A percentile compares a stretch with the other conserved stretches of the same genome.
Evolutionary conservation across 1,139 yeast genomes (phyloP).

Genomic region (Kodamaea derodonti): DNA sequence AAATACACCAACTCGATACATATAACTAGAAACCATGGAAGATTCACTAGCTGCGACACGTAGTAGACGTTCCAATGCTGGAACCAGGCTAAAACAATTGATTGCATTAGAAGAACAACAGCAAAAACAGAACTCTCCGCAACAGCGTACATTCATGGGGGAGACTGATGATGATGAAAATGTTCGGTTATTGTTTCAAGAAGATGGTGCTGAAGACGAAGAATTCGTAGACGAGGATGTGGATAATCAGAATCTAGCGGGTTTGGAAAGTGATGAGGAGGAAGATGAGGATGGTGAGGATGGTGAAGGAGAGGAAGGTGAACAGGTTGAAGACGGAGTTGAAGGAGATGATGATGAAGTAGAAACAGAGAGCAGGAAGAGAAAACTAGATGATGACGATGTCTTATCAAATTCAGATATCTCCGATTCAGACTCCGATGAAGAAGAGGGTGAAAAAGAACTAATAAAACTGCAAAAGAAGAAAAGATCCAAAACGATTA

Average conservation of each 20-base stretch:
- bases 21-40: no score
- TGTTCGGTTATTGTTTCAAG: slow-evolving; percentile 72
- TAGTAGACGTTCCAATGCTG: slow-evolving; percentile 83
- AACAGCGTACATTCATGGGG: slow-evolving; percentile 5
- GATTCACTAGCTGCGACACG: slow-evolving; percentile 68
- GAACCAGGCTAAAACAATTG: slow-evolving; percentile 72
- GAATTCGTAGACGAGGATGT: slow-evolving; percentile 54
- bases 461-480: slow-evolving; percentile 49
- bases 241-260: slow-evolving; percentile 13
- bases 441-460: slow-evolving; percentile 66
- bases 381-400: slow-evolving; percentile 29
- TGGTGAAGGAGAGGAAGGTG: slow-evolving; percentile 12
- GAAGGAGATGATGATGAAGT: slow-evolving; percentile 16
- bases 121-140: slow-evolving; percentile 4
- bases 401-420: slow-evolving; percentile 55
- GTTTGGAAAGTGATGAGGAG: slow-evolving; percentile 25
- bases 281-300: slow-evolving; percentile 17
- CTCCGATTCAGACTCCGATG: slow-evolving; percentile 48
- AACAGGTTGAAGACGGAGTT: slow-evolving; percentile 13
- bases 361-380: slow-evolving; percentile 16
- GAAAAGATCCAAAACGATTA: slow-evolving; percentile 32
- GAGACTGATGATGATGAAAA: slow-evolving; percentile 63
- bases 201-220: slow-evolving; percentile 77
- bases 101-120: slow-evolving; percentile 61
- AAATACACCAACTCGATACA: no score